Base-by-base conservation (phyloP, 1,139 yeast genomes). In the Schizosaccharomyces versatilis region DNA sequence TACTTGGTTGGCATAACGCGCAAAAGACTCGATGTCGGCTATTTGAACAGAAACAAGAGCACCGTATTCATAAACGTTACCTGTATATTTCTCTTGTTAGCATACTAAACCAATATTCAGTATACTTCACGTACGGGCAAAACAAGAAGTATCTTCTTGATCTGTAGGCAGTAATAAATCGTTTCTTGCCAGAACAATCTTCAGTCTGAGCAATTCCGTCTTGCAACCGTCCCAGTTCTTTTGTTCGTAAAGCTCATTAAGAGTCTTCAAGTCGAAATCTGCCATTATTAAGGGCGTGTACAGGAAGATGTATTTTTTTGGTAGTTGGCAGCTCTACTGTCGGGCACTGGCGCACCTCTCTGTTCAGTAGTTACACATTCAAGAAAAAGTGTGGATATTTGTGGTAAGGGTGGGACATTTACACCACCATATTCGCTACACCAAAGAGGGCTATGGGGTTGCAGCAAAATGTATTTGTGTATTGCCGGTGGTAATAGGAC, bases 21-120 rank as follows among this genome's bases (percentile, higher is more conserved):
- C 42, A 39, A 49, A 49, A 7, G 42, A 14, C 15, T 49, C 52
- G 2, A 39, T 49, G 38, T 49, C 42, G 7, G 32, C 36, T 8
- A 38, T 38, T n/a, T 39, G 52, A 39, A 49, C 36, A 36, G 42
- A 38, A 12, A 39, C 52, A 14, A 49, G 42, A 9, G 38, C 41
- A 49, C 52, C 52, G n/a, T 38, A 38, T 36, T 49, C 52, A 36
- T 19, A 49, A 5, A 39, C 52, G 36, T 39, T 49, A 15, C 52
- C 42, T 38, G 8, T 39, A 6, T 2, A 44, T 12, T 12, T 39
- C 6, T 6, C 14, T 39, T 39, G 3, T 39, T 39, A 39, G 41
- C 12, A 12, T 12, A 39, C 41, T 2, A 39, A 12, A 39, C 41
- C 12, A 39, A 39, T 2, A 3, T 24, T 24, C 5, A 3, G 2